phyloP scores from a whole-genome alignment of 495 filamentous ascomycete species.

The Collariella sp. region DNA sequence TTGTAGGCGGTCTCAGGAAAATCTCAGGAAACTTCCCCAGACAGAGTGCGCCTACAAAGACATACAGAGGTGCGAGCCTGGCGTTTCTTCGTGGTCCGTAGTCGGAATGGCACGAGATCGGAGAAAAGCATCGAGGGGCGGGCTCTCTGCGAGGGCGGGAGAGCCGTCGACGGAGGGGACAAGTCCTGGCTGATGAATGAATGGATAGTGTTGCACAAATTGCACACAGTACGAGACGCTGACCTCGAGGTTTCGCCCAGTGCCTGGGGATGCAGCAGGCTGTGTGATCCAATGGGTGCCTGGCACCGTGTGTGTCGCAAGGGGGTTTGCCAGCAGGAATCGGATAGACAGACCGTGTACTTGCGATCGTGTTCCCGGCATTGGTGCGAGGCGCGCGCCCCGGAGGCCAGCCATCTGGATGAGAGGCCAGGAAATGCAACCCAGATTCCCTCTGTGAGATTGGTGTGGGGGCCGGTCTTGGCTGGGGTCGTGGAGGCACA shows the following conservation, averaged over 20 bases:
- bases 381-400: not conserved
- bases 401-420: slow-evolving; percentile 9
- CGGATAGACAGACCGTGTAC: not conserved
- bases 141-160: not conserved
- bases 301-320: too few species aligned
- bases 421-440: slow-evolving; percentile 13
- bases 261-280: too few species aligned
- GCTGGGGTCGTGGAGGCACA: slow-evolving; percentile 11
- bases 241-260: too few species aligned
- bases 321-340: too few species aligned
- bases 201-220: not conserved
- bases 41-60: too few species aligned
- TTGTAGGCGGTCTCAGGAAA: too few species aligned
- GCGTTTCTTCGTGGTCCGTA: not conserved
- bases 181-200: not conserved
- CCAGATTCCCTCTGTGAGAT: slow-evolving; percentile 18
- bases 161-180: not conserved
- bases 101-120: not conserved
- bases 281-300: too few species aligned
- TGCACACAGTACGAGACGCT: too few species aligned
- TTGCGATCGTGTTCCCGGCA: not conserved
- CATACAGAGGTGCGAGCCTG: too few species aligned
- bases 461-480: not conserved
- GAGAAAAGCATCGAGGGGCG: not conserved
- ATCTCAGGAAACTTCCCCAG: too few species aligned